Conservation (phyloP, 2,329 filamentous ascomycete species). For the Apiospora hydei region DNA sequence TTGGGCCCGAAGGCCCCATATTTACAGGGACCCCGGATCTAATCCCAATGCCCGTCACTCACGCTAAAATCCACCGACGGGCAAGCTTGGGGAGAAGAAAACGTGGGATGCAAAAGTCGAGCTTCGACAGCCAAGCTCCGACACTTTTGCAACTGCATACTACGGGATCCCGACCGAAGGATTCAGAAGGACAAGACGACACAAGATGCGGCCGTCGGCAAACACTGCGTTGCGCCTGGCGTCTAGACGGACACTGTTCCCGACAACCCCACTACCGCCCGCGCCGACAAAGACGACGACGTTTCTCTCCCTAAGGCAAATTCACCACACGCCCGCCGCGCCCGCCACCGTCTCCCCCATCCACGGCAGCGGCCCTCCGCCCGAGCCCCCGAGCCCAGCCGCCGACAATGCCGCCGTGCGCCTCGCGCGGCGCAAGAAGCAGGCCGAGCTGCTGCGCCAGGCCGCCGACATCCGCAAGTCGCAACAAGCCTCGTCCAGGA, state of each 20-base stretch:
- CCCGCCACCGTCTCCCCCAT: constrained; percentile 59
- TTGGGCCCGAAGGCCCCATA: background rate
- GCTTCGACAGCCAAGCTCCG: background rate
- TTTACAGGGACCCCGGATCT: constrained; percentile 7
- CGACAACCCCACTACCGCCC: background rate
- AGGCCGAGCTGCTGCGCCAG: constrained; percentile 62
- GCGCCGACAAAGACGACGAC: background rate
- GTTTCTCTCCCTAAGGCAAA: constrained; percentile 23
- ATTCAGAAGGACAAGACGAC: background rate
- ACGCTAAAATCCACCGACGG: background rate
- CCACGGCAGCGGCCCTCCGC: constrained; percentile 66
- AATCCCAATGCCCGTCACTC: background rate
- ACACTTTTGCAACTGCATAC: background rate
- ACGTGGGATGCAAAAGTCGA: background rate
- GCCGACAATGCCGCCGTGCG: constrained; percentile 46
- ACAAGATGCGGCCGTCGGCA: constrained; percentile 3
- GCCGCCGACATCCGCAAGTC: constrained; percentile 55
- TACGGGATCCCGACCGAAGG: background rate
- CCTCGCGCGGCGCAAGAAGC: constrained; percentile 58
- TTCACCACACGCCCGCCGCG: constrained; percentile 44
- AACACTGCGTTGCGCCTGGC: background rate
- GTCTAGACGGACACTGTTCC: constrained; percentile 7
- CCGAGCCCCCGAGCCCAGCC: constrained; percentile 58
- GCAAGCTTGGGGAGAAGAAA: background rate
- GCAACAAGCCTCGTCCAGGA: background rate